Evolutionary conservation across 345 rosid genomes (phyloP).

Genomic region (Bruguiera gymnorhiza): DNA sequence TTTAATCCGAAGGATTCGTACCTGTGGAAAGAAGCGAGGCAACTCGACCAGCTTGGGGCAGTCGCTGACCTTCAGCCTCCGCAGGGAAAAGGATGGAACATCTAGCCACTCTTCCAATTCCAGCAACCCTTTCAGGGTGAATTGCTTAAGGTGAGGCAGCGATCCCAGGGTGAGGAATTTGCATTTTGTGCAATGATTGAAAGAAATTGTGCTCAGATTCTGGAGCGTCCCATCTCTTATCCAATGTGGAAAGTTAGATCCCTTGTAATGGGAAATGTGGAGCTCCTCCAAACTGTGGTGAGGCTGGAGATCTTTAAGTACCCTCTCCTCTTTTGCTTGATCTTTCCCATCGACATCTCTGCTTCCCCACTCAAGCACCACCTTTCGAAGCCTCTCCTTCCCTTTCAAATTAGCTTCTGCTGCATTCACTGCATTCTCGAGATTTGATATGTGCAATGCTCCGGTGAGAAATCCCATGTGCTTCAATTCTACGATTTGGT

Average conservation of each 20-base stretch:
- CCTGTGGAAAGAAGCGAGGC: background rate
- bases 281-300: conserved; percentile 17
- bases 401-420: conserved; percentile 16
- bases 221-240: conserved; percentile 9
- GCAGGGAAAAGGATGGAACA: background rate
- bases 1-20: conserved; percentile 13
- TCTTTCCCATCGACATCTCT: conserved; percentile 7
- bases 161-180: conserved; percentile 14
- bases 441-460: conserved; percentile 20
- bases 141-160: conserved; percentile 1
- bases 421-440: conserved; percentile 23
- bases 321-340: conserved; percentile 3
- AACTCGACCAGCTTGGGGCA: conserved; percentile 16
- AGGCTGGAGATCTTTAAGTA: conserved; percentile 10
- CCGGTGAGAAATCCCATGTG: conserved; percentile 13
- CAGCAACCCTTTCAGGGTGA: conserved; percentile 22
- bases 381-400: conserved; percentile 19
- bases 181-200: conserved; percentile 19
- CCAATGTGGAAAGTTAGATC: conserved; percentile 21
- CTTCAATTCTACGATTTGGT: conserved; percentile 8
- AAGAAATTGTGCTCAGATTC: conserved; percentile 6
- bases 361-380: conserved; percentile 20
- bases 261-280: conserved; percentile 8
- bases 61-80: background rate
- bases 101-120: conserved; percentile 6